A percentile compares a stretch with the other conserved stretches of the same genome.
phyloP scores from a whole-genome alignment of 2,329 filamentous ascomycete genomes.

The Lizonia empirigonia region DNA sequence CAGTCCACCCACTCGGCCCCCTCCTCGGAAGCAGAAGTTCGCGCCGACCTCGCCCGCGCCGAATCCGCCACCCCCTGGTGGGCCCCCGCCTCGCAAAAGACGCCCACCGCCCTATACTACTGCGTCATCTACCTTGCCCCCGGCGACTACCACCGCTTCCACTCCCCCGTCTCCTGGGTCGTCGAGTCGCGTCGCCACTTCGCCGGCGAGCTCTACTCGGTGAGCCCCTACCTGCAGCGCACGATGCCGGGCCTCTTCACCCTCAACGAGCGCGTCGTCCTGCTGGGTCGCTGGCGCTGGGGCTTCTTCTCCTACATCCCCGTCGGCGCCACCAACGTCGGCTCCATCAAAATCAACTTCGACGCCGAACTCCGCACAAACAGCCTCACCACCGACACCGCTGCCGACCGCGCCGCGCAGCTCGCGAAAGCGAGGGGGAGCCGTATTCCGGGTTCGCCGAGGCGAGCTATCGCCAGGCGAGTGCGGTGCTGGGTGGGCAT shows the following conservation, averaged over 20 bases:
- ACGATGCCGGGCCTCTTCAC: constrained; percentile 94
- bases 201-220: constrained; percentile 91
- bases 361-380: constrained; percentile 94
- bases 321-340: constrained; percentile 96
- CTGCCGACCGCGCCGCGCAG: constrained; percentile 78
- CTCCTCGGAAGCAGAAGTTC: constrained; percentile 80
- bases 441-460: constrained; percentile 90
- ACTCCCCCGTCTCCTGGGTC: constrained; percentile 94
- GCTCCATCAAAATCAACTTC: constrained; percentile 96
- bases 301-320: constrained; percentile 97
- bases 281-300: constrained; percentile 93
- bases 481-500: constrained; percentile 78
- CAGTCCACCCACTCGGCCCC: constrained; percentile 71
- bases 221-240: constrained; percentile 92
- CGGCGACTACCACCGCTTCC: constrained; percentile 98
- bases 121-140: constrained; percentile 94
- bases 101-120: constrained; percentile 79
- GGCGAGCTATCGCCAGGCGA: constrained; percentile 83
- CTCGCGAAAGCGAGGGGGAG: constrained; percentile 78
- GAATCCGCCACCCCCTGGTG: constrained; percentile 62
- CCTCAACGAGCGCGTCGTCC: constrained; percentile 91
- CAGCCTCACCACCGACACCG: constrained; percentile 88
- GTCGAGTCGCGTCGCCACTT: constrained; percentile 96
- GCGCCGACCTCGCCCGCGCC: constrained; percentile 78
- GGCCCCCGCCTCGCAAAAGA: constrained; percentile 48